Percentiles rank a stretch among this genome's conserved stretches.
Evolutionary conservation across 2,329 filamentous ascomycete species (phyloP).

Genomic region (Colletotrichum sp.): DNA sequence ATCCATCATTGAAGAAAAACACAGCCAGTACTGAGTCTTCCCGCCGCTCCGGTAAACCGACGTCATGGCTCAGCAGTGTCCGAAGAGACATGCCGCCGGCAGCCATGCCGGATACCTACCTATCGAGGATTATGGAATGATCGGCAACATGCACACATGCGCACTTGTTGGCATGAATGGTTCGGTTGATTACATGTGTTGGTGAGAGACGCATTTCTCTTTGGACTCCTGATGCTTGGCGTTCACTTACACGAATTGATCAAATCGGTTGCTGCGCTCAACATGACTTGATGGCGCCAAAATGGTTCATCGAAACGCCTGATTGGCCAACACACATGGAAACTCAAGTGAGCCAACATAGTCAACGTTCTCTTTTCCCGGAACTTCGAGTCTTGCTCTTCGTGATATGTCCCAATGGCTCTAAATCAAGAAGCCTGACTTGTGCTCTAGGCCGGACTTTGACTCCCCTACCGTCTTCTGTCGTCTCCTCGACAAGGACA

Average conservation of each 20-base stretch:
- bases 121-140: conserved; percentile 81
- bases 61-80: conserved; percentile 37
- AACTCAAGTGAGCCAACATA: not conserved
- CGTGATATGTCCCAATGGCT: not conserved
- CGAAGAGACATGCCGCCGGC: conserved; percentile 31
- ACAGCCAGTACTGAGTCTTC: not conserved
- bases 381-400: not conserved
- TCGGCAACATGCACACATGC: conserved; percentile 82
- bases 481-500: conserved; percentile 74
- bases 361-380: not conserved
- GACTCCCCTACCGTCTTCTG: conserved; percentile 80
- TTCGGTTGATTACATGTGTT: conserved; percentile 80
- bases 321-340: not conserved
- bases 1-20: not conserved
- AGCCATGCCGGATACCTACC: conserved; percentile 57
- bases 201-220: conserved; percentile 46
- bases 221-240: not conserved
- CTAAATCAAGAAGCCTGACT: not conserved
- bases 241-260: not conserved
- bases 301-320: not conserved
- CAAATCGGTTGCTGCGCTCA: not conserved
- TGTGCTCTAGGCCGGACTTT: conserved; percentile 68
- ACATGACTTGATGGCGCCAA: not conserved
- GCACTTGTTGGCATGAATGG: conserved; percentile 77
- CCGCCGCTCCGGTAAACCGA: not conserved